Evolutionary conservation across 257 asterid genomes (phyloP).

Genomic region (Nicotiana knightiana): DNA sequence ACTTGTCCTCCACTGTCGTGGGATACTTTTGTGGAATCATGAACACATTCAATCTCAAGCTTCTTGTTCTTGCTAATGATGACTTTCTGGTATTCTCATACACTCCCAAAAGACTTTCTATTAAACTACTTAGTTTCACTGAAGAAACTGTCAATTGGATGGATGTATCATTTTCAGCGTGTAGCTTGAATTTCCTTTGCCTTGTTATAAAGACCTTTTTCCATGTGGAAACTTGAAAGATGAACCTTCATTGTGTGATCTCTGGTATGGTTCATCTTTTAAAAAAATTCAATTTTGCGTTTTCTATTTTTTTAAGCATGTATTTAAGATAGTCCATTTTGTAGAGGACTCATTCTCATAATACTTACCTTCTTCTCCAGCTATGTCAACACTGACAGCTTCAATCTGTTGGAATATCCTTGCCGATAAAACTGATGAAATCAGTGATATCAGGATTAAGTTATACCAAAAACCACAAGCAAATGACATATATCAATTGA

Average conservation of each 20-base stretch:
- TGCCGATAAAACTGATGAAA: conserved; percentile 86
- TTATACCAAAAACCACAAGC: conserved; percentile 85
- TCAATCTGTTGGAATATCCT: conserved; percentile 93
- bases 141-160: background rate
- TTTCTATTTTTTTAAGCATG: background rate
- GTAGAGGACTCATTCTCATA: background rate
- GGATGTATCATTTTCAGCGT: background rate
- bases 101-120: background rate
- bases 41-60: background rate
- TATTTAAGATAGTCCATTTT: background rate
- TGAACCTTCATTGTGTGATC: background rate
- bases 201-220: background rate
- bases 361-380: conserved; percentile 39
- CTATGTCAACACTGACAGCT: conserved; percentile 57
- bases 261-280: background rate
- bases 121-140: background rate
- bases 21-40: background rate
- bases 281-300: background rate
- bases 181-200: background rate
- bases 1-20: background rate
- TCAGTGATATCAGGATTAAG: conserved; percentile 74
- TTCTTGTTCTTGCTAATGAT: background rate
- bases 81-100: background rate
- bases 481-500: conserved; percentile 60
- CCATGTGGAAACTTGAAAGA: background rate